Percentiles rank a stretch among this genome's conserved stretches.
Evolutionary conservation across 2,329 filamentous ascomycete genomes (phyloP).

Genomic region (Ceratocystis lukuohia): DNA sequence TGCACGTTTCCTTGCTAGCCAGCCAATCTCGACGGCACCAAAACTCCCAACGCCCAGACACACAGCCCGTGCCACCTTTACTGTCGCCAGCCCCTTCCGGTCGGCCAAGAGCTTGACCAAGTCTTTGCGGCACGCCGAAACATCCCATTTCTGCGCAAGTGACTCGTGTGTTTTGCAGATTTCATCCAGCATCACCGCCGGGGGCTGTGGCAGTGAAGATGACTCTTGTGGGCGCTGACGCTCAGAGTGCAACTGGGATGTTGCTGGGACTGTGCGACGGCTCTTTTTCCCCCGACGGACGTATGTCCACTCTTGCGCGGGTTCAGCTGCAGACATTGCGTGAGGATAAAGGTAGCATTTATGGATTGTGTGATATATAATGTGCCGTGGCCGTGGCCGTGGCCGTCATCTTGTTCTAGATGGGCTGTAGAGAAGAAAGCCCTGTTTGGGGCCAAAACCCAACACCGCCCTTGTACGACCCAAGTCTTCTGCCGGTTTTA

Average conservation of each 20-base stretch:
- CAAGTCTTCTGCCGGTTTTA: neutral
- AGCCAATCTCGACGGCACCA: conserved; percentile 34
- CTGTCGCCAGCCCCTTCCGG: neutral
- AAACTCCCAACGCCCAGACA: conserved; percentile 45
- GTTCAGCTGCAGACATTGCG: neutral
- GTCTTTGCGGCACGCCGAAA: neutral
- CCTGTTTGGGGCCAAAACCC: neutral
- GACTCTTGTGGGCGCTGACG: neutral
- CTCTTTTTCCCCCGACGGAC: conserved; percentile 5
- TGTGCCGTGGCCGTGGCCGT: neutral
- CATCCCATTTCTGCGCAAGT: neutral
- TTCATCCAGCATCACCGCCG: conserved; percentile 2
- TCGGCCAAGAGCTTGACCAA: neutral
- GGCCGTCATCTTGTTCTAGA: neutral
- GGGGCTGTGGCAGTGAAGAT: neutral
- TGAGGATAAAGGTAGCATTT: neutral
- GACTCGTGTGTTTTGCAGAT: conserved; percentile 5
- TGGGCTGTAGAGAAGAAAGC: neutral
- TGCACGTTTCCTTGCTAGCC: conserved; percentile 33
- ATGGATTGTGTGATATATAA: neutral
- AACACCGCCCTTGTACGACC: conserved; percentile 3
- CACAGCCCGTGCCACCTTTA: conserved; percentile 28
- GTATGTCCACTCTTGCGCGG: conserved; percentile 12
- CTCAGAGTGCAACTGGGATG: neutral
- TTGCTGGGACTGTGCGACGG: neutral